Base-by-base conservation (phyloP, 306 rosid species). In the Trichosanthes cucumerina region DNA sequence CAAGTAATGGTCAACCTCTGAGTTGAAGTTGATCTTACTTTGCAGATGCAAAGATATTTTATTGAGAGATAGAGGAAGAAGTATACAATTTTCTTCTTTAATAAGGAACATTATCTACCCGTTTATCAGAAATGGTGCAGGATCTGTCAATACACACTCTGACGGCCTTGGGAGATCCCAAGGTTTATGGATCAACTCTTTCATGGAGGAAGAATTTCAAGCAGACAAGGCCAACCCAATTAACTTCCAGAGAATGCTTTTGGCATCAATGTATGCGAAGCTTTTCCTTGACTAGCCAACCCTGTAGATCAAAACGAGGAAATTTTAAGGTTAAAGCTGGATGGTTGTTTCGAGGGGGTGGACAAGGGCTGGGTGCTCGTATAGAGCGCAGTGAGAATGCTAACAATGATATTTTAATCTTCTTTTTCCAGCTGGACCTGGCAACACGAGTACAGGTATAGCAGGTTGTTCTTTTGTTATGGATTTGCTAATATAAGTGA, bases 361-460 rank as follows among this genome's bases (percentile, higher is more conserved):
- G 87, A 44, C 86, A 75, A 62, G 88, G 81, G 60, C 81, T 75
- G 83, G 94, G 87, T 84, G 93, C 96, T 60, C 86, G 86, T 83
- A 80, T 83, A 5, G 97, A 94, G 87, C 92, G 84, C 50, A 94
- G 98, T 58, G 97, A 92, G 84, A 92, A 86, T 79, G 93, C 96
- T 59, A 92, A 90, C 84, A 96, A 94, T 83, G 92, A 87, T 87
- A 88, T 94, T 39, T 87, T 94, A 90, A 79, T 92, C 82, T 92
- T 94, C 89, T 92, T 92, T 80, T 94, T 94, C 81, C 96, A 88
- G 85, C 78, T 92, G 10, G 98, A 94, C 85, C 86, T 92, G 76
- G 96, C 95, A 54, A 94, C 98, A 58, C 86, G 98, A 83, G 98
- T 92, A 26, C 98, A 92, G 97, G 98, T 94, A 43, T 70, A 79